Evolutionary conservation across 2,329 filamentous ascomycete species (phyloP).

Genomic region (Hypoxylon sp.): DNA sequence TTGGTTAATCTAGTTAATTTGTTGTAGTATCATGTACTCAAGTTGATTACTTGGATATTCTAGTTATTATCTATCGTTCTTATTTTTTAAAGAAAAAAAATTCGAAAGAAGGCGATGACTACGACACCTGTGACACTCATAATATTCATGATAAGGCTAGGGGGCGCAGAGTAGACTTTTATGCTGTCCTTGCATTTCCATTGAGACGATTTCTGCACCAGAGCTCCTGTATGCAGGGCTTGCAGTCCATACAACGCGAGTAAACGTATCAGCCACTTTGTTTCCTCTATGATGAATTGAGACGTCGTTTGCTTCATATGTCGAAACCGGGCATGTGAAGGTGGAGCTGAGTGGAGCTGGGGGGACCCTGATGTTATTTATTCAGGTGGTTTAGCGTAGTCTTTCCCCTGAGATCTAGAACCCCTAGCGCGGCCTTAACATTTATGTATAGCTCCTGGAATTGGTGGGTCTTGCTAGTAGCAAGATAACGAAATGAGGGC

Average conservation of each 20-base stretch:
- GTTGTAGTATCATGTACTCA: not conserved
- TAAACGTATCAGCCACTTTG: slow-evolving; percentile 22
- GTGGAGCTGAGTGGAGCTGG: slow-evolving; percentile 36
- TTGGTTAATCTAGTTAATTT: not conserved
- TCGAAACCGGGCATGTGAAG: slow-evolving; percentile 36
- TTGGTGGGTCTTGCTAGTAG: too few species aligned
- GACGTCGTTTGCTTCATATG: slow-evolving; percentile 46
- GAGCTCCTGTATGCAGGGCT: slow-evolving; percentile 30
- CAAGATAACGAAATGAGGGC: too few species aligned
- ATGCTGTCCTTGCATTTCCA: slow-evolving; percentile 18
- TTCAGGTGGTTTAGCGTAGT: slow-evolving; percentile 2
- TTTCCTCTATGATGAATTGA: slow-evolving; percentile 37
- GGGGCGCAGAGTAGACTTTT: not conserved
- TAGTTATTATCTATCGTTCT: slow-evolving; percentile 5
- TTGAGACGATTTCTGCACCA: slow-evolving; percentile 36
- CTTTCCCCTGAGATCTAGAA: not conserved
- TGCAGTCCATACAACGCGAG: slow-evolving; percentile 9
- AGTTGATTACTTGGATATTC: not conserved
- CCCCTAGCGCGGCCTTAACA: not conserved
- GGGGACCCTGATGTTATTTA: slow-evolving; percentile 21
- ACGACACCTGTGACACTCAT: slow-evolving; percentile 2
- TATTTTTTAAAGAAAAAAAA: too few species aligned
- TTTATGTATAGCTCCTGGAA: not conserved
- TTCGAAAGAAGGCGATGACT: not conserved
- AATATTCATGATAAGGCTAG: not conserved